A percentile compares a stretch with the other conserved stretches of the same genome.
Conservation (phyloP, 2,329 filamentous ascomycete genomes). For the Claviceps sp. region DNA sequence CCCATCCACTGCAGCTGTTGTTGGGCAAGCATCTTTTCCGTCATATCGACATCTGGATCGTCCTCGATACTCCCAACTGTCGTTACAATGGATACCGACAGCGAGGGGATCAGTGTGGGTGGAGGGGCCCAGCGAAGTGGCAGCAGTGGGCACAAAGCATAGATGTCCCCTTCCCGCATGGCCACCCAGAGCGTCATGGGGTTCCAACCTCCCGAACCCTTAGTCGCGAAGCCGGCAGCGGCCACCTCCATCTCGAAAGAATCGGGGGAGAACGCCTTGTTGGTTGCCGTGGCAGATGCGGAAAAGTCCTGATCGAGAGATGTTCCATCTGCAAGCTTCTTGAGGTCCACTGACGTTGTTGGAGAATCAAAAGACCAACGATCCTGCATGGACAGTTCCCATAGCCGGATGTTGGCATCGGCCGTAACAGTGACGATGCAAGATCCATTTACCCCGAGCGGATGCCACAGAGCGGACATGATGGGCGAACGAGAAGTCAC, state of each 20-base stretch:
- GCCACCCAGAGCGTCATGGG: conserved; percentile 94
- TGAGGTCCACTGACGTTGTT: conserved; percentile 71
- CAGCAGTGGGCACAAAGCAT: conserved; percentile 81
- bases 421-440: conserved; percentile 80
- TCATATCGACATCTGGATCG: conserved; percentile 37
- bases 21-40: conserved; percentile 43
- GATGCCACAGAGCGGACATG: conserved; percentile 81
- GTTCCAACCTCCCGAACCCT: conserved; percentile 70
- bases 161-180: conserved; percentile 89
- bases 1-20: conserved; percentile 57
- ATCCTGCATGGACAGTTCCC: conserved; percentile 77
- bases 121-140: conserved; percentile 76
- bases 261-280: conserved; percentile 77
- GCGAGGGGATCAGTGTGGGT: conserved; percentile 62
- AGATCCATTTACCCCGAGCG: conserved; percentile 66
- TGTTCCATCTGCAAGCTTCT: conserved; percentile 75
- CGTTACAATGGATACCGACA: conserved; percentile 71
- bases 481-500: conserved; percentile 75
- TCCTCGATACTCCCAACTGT: conserved; percentile 52
- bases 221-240: conserved; percentile 63
- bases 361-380: conserved; percentile 79
- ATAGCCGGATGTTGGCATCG: conserved; percentile 77
- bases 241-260: conserved; percentile 89
- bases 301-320: conserved; percentile 72
- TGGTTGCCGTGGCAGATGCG: conserved; percentile 59